Evolutionary conservation across 805 yeast species (phyloP).

Genomic region (Huiozyma naganishii): DNA sequence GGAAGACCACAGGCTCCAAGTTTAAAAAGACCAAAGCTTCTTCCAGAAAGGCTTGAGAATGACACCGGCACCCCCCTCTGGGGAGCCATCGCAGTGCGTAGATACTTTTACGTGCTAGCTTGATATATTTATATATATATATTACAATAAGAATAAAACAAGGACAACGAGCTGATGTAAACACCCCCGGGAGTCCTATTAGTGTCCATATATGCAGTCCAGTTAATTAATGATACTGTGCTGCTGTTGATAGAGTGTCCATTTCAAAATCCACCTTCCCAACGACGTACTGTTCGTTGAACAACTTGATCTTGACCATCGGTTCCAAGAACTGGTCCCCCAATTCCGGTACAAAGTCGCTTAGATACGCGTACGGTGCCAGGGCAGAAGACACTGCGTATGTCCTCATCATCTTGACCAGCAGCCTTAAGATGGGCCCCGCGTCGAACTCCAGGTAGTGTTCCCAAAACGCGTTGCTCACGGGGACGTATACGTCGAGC

Average conservation of each 20-base stretch:
- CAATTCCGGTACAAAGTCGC: slow-evolving; percentile 7
- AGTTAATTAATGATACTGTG: slow-evolving; percentile 5
- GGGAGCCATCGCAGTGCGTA: too few species aligned
- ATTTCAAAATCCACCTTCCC: slow-evolving; percentile 15
- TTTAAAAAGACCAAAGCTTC: slow-evolving; percentile 14
- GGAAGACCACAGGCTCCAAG: slow-evolving; percentile 8
- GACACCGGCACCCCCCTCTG: too few species aligned
- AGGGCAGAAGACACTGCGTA: slow-evolving; percentile 8
- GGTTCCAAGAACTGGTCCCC: slow-evolving; percentile 10
- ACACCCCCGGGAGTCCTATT: background rate
- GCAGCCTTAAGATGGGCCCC: slow-evolving; percentile 6
- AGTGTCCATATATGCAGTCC: too few species aligned
- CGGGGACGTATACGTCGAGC: slow-evolving; percentile 13
- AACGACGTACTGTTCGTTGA: slow-evolving; percentile 12
- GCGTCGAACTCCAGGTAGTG: slow-evolving; percentile 9
- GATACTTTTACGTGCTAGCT: background rate
- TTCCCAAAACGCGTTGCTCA: slow-evolving; percentile 15
- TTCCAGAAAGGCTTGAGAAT: slow-evolving; percentile 24
- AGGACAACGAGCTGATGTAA: background rate
- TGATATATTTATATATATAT: background rate
- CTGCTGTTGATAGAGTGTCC: slow-evolving; percentile 12
- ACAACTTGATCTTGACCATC: slow-evolving; percentile 11
- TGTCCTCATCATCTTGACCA: slow-evolving; percentile 8
- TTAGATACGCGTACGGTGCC: slow-evolving; percentile 9
- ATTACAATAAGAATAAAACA: background rate